Evolutionary conservation across 2,329 filamentous ascomycete species (phyloP).

Genomic region (Pseudogymnoascus sp.): DNA sequence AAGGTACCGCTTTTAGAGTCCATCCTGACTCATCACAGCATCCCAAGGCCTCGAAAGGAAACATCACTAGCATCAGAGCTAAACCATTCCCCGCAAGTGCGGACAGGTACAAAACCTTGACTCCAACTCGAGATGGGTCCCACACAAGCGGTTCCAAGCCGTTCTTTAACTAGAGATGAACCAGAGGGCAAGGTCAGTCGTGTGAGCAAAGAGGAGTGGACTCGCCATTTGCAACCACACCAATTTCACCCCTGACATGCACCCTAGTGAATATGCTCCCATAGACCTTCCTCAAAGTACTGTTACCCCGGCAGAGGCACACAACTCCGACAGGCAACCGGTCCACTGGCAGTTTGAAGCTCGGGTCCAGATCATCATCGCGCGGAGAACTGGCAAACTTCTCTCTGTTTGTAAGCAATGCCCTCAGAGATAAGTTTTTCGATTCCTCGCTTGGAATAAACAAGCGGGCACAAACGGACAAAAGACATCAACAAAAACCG

Average conservation of each 20-base stretch:
- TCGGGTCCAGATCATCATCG: conserved; percentile 8
- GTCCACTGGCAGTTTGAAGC: conserved; percentile 12
- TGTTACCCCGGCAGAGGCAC: conserved; percentile 13
- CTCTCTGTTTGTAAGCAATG: conserved; percentile 77
- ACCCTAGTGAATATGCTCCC: background rate
- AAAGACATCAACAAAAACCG: conserved; percentile 96
- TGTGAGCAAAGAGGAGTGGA: conserved; percentile 1
- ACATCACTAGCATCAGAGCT: background rate
- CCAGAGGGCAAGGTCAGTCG: conserved; percentile 3
- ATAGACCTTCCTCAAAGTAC: background rate
- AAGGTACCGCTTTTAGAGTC: background rate
- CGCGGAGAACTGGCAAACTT: conserved; percentile 30
- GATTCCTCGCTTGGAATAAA: conserved; percentile 59
- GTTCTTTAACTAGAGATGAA: background rate
- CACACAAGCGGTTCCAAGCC: conserved; percentile 24
- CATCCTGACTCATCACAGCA: conserved; percentile 5
- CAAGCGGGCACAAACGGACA: conserved; percentile 71
- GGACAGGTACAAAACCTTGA: conserved; percentile 92
- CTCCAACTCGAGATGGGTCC: conserved; percentile 89
- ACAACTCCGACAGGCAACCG: conserved; percentile 16
- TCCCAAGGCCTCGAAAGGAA: background rate
- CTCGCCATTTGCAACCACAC: conserved; percentile 1
- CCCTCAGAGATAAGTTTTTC: conserved; percentile 90
- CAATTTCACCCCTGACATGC: background rate
- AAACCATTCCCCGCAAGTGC: conserved; percentile 14